A percentile compares a stretch with the other conserved stretches of the same genome.
Evolutionary conservation across 768 basidiomycete genomes (phyloP).

Genomic region (Suillus brevipes): DNA sequence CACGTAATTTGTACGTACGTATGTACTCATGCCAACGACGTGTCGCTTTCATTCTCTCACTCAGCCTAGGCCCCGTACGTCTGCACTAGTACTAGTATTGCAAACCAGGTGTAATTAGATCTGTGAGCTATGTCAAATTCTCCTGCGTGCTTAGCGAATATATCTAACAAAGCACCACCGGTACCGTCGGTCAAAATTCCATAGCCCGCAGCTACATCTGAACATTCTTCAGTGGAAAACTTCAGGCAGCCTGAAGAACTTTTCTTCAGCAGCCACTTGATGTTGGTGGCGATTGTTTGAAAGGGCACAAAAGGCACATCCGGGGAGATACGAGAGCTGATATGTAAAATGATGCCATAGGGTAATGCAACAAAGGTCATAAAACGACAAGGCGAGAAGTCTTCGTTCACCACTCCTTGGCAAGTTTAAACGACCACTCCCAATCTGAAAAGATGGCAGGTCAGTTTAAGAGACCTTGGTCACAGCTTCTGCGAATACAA

Average conservation of each 20-base stretch:
- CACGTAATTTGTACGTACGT: not conserved
- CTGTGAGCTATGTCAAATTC: not conserved
- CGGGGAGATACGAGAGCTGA: slow-evolving; percentile 18
- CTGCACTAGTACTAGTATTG: not conserved
- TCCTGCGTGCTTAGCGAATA: not conserved
- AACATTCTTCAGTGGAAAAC: not conserved
- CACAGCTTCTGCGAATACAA: slow-evolving; percentile 25
- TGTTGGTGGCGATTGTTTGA: not conserved
- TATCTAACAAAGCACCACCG: not conserved
- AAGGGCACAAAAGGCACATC: slow-evolving; percentile 25
- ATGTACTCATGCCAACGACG: not conserved
- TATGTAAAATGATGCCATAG: slow-evolving; percentile 31
- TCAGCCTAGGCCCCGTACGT: too few relatives aligned
- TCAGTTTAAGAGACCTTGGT: slow-evolving; percentile 13
- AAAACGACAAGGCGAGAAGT: slow-evolving; percentile 11
- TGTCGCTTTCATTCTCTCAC: not conserved
- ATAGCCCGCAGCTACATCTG: not conserved
- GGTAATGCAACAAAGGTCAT: slow-evolving; percentile 22
- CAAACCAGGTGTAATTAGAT: not conserved
- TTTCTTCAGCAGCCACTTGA: not conserved
- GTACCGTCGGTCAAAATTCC: not conserved
- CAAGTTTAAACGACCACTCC: slow-evolving; percentile 86
- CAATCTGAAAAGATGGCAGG: slow-evolving; percentile 23
- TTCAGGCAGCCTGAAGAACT: not conserved
- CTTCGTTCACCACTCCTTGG: slow-evolving; percentile 78